Evolutionary conservation across 306 rosid species (phyloP).

Genomic region (Dryas octopetala): DNA sequence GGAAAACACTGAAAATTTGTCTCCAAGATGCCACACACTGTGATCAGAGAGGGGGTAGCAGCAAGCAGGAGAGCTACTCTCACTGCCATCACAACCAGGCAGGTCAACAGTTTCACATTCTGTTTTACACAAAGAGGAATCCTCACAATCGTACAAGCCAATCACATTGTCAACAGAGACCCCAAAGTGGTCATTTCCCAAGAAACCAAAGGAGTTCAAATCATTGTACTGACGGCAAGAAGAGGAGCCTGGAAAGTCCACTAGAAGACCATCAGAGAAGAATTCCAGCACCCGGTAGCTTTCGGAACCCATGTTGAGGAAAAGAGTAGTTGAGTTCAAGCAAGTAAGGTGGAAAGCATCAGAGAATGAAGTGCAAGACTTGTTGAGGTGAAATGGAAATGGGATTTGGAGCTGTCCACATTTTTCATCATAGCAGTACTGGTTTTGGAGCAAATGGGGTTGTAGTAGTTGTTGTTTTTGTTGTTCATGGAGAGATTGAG

Average conservation of each 20-base stretch:
- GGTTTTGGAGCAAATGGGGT: slow-evolving; percentile 24
- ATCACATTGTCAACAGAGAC: slow-evolving; percentile 71
- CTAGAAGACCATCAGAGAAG: slow-evolving; percentile 66
- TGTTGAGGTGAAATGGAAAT: slow-evolving; percentile 74
- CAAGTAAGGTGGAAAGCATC: slow-evolving; percentile 65
- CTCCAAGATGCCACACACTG: slow-evolving; percentile 71
- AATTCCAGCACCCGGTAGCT: slow-evolving; percentile 62
- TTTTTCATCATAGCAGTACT: slow-evolving; percentile 51
- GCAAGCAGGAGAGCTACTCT: slow-evolving; percentile 61
- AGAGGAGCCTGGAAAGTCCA: slow-evolving; percentile 63
- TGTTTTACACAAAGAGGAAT: slow-evolving; percentile 78
- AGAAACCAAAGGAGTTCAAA: slow-evolving; percentile 55
- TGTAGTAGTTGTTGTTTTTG: slow-evolving; percentile 20
- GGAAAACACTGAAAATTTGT: slow-evolving; percentile 62
- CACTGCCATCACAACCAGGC: slow-evolving; percentile 69
- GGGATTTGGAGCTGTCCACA: slow-evolving; percentile 74
- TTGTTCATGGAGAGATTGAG: slow-evolving; percentile 37
- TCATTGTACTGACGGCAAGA: slow-evolving; percentile 82
- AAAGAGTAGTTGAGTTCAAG: slow-evolving; percentile 59
- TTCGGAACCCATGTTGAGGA: slow-evolving; percentile 49
- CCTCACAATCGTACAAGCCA: slow-evolving; percentile 92
- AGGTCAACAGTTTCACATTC: slow-evolving; percentile 63
- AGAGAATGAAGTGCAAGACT: slow-evolving; percentile 54
- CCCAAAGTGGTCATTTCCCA: slow-evolving; percentile 48
- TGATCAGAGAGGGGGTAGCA: slow-evolving; percentile 88